Conservation (phyloP, 2,329 filamentous ascomycete species). For the Paecilomyces sp. region DNA sequence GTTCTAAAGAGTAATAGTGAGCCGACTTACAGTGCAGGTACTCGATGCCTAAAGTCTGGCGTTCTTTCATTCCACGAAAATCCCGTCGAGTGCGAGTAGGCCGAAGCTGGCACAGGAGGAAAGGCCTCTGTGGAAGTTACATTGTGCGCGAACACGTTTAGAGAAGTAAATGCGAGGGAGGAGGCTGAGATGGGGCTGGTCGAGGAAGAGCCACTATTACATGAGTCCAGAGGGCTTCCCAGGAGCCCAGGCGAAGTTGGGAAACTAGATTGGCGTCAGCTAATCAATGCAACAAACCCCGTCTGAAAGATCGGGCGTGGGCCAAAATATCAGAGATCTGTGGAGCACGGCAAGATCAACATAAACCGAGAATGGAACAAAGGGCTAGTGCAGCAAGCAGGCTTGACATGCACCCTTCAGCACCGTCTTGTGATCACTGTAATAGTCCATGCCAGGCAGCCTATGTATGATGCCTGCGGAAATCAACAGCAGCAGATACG, state of each 20-base stretch:
- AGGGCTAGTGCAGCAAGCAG: slow-evolving; percentile 1
- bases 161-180: slow-evolving; percentile 37
- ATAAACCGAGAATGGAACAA: slow-evolving; percentile 3
- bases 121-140: slow-evolving; percentile 22
- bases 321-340: slow-evolving; percentile 6
- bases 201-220: slow-evolving; percentile 45
- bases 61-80: slow-evolving; percentile 29
- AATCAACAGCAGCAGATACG: slow-evolving; percentile 2
- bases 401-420: slow-evolving; percentile 1
- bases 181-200: slow-evolving; percentile 47
- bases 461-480: background rate
- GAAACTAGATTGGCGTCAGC: slow-evolving; percentile 37
- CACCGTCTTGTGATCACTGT: slow-evolving; percentile 5
- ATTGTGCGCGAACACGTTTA: slow-evolving; percentile 28
- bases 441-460: background rate
- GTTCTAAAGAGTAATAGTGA: background rate
- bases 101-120: slow-evolving; percentile 21
- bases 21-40: slow-evolving; percentile 32
- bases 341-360: background rate
- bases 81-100: slow-evolving; percentile 27
- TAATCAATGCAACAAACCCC: slow-evolving; percentile 8
- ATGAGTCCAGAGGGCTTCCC: slow-evolving; percentile 45
- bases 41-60: slow-evolving; percentile 29
- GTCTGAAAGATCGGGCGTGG: slow-evolving; percentile 9
- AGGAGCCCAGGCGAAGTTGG: slow-evolving; percentile 44